These are phyloP conservation scores for Schrenkiella parvula DNA, from an alignment of 345 rosid genomes.

Conservation along the genomic window DNA sequence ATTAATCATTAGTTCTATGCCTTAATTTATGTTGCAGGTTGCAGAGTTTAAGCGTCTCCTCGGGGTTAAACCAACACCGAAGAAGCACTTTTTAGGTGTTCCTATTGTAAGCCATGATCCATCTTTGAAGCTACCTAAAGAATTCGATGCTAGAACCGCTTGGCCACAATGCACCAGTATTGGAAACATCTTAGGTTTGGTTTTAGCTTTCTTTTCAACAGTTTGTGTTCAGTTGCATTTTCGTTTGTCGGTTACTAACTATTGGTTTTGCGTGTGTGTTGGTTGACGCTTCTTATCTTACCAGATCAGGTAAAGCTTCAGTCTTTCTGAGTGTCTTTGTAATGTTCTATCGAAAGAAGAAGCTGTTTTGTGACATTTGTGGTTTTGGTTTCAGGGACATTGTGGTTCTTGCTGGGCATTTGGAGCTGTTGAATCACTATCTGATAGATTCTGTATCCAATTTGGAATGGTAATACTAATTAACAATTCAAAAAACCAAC, in stretches of 20 bases:
- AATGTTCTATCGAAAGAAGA: not conserved
- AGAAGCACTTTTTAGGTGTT: constrained; percentile 46
- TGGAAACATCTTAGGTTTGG: constrained; percentile 75
- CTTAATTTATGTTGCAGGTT: constrained; percentile 41
- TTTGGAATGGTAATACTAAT: constrained; percentile 56
- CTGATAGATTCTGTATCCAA: constrained; percentile 95
- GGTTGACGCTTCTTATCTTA: not conserved
- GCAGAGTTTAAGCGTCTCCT: constrained; percentile 78
- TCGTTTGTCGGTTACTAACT: constrained; percentile 34
- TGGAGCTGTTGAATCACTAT: constrained; percentile 92
- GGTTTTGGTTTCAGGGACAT: constrained; percentile 63
- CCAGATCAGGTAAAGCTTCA: constrained; percentile 77
- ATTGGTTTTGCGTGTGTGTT: constrained; percentile 8
- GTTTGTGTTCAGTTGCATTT: not conserved
- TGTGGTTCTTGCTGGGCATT: constrained; percentile 99
- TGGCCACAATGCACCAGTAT: constrained; percentile 84
- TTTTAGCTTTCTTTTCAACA: not conserved
- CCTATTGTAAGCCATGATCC: constrained; percentile 65
- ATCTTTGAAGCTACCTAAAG: constrained; percentile 57
- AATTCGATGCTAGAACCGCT: constrained; percentile 78
- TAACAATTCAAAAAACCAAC: not conserved
- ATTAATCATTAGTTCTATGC: not conserved
- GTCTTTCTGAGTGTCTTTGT: not conserved
- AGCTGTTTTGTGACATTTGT: not conserved
- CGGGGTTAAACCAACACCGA: constrained; percentile 71